Evolutionary conservation across 2,329 filamentous ascomycete species (phyloP).

Genomic region (Chrysosporium keratinophilum): DNA sequence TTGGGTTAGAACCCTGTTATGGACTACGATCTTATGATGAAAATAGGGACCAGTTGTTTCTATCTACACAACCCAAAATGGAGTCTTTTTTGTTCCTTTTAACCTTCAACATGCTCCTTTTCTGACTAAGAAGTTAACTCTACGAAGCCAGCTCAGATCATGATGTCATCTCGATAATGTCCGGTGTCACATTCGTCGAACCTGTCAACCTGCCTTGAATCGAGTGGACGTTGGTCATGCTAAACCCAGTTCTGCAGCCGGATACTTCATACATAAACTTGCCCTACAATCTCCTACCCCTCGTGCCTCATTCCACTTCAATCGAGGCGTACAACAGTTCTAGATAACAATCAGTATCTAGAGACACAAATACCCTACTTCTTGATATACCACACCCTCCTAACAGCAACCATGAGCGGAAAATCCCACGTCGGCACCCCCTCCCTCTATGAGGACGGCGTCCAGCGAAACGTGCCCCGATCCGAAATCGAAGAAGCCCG

Average conservation of each 20-base stretch:
- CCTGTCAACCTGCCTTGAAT: background rate
- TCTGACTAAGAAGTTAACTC: background rate
- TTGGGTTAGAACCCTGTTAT: conserved; percentile 27
- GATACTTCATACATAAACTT: too few relatives aligned
- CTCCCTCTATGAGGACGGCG: conserved; percentile 61
- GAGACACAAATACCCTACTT: background rate
- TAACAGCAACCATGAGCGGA: conserved; percentile 37
- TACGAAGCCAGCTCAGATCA: background rate
- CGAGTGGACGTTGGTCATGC: background rate
- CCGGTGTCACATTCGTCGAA: too few relatives aligned
- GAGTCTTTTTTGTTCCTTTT: too few relatives aligned
- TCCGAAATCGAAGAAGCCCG: conserved; percentile 44
- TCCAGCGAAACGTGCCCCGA: conserved; percentile 58
- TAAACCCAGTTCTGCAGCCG: too few relatives aligned
- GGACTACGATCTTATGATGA: too few relatives aligned
- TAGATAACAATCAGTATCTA: too few relatives aligned
- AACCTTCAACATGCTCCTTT: too few relatives aligned
- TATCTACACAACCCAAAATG: too few relatives aligned
- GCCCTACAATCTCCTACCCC: too few relatives aligned
- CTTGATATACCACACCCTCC: background rate
- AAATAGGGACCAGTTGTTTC: too few relatives aligned
- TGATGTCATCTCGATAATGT: background rate
- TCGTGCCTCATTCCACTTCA: too few relatives aligned
- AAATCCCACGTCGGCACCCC: conserved; percentile 57
- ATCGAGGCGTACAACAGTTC: too few relatives aligned